Conservation (phyloP, 2,329 filamentous ascomycete genomes). For the Stagonosporopsis tanaceti region DNA sequence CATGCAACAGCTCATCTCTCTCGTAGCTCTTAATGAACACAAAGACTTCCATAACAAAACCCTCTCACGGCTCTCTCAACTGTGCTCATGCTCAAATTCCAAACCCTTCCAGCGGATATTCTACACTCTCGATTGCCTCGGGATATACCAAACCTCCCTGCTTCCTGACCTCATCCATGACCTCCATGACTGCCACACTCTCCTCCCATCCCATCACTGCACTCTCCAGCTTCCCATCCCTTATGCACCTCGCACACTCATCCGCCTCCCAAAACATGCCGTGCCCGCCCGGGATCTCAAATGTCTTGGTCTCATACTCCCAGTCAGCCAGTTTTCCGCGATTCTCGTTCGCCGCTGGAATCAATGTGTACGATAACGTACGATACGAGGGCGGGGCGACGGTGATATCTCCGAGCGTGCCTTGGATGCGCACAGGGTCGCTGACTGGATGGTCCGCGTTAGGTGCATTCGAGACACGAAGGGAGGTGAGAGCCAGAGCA, state of each 20-base stretch:
- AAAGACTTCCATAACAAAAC: not conserved
- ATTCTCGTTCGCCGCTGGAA: constrained; percentile 55
- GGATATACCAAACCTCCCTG: constrained; percentile 69
- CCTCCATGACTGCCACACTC: constrained; percentile 83
- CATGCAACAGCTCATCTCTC: not conserved
- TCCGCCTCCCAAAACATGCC: constrained; percentile 91
- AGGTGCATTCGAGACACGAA: constrained; percentile 58
- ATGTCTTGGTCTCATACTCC: constrained; percentile 35
- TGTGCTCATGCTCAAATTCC: constrained; percentile 29
- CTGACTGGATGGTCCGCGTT: constrained; percentile 61
- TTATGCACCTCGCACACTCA: constrained; percentile 79
- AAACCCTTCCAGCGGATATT: constrained; percentile 32
- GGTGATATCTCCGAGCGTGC: constrained; percentile 80
- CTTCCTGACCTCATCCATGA: constrained; percentile 72
- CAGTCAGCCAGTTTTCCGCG: constrained; percentile 16
- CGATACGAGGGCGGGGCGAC: constrained; percentile 71
- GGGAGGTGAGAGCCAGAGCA: constrained; percentile 58
- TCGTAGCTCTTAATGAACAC: not conserved
- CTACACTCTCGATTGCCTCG: constrained; percentile 66
- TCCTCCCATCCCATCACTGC: constrained; percentile 69
- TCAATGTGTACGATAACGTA: constrained; percentile 70
- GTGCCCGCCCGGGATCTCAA: constrained; percentile 66
- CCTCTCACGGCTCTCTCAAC: not conserved
- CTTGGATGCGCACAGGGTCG: constrained; percentile 75
- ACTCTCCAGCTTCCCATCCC: constrained; percentile 73